Evolutionary conservation across 208 protist genomes (phyloP).

Genomic region (Borovskyia barvae): DNA sequence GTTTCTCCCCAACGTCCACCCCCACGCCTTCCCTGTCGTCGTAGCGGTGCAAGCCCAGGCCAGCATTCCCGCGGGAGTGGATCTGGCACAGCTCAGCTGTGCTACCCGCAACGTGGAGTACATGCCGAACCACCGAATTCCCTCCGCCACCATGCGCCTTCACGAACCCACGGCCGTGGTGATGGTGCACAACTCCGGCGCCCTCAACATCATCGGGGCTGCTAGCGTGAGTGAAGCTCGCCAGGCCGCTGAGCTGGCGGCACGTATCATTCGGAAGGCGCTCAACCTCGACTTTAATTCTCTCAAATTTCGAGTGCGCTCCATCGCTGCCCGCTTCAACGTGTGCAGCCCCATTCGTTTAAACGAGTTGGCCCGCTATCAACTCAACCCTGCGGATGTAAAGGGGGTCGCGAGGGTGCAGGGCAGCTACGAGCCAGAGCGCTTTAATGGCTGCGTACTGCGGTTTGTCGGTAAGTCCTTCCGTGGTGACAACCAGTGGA

Average conservation of each 20-base stretch:
- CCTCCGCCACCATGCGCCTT: conserved; percentile 79
- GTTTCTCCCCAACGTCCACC: conserved; percentile 69
- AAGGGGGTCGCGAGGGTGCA: conserved; percentile 45
- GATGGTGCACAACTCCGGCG: conserved; percentile 74
- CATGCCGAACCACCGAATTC: conserved; percentile 58
- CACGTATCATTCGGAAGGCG: conserved; percentile 83
- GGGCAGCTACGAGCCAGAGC: conserved; percentile 84
- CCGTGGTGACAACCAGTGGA: conserved; percentile 55
- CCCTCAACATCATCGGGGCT: conserved; percentile 75
- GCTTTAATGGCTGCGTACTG: conserved; percentile 78
- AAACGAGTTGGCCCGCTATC: conserved; percentile 62
- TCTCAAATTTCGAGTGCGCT: conserved; percentile 81
- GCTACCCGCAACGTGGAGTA: conserved; percentile 87
- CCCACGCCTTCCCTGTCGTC: conserved; percentile 67
- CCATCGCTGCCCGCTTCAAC: conserved; percentile 83
- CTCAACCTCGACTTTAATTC: conserved; percentile 56
- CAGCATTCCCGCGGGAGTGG: conserved; percentile 59
- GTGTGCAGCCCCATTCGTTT: conserved; percentile 75
- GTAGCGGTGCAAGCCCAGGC: conserved; percentile 79
- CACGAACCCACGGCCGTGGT: conserved; percentile 76
- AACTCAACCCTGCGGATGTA: conserved; percentile 17
- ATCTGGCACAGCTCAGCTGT: conserved; percentile 80
- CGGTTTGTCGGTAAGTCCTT: conserved; percentile 55
- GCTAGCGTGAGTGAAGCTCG: conserved; percentile 72
- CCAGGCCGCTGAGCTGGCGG: conserved; percentile 83